phyloP scores from a whole-genome alignment of 495 filamentous ascomycete genomes.

The Chaetomium cochliodes region DNA sequence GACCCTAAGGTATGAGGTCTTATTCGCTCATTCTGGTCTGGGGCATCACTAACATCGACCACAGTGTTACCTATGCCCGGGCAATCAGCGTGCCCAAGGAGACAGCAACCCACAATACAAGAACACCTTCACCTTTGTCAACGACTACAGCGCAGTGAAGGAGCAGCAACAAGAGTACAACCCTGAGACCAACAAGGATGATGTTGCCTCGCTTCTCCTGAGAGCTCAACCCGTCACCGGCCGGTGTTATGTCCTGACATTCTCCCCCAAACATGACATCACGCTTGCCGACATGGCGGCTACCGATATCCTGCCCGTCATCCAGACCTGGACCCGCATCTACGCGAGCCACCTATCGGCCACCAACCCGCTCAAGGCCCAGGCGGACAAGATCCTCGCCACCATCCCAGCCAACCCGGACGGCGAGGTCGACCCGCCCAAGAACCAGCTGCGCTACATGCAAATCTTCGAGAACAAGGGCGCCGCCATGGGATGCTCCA shows the following conservation, averaged over 20 bases:
- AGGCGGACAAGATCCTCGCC: conserved; percentile 35
- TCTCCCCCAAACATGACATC: conserved; percentile 83
- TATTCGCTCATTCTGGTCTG: neutral
- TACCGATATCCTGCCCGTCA: conserved; percentile 66
- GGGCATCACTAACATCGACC: conserved; percentile 14
- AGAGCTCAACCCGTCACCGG: conserved; percentile 83
- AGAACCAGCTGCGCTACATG: conserved; percentile 86
- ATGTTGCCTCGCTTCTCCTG: conserved; percentile 74
- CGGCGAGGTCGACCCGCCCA: conserved; percentile 52
- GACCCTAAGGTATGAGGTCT: conserved; percentile 62
- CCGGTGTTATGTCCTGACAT: conserved; percentile 96
- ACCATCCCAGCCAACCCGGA: conserved; percentile 43
- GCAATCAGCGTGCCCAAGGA: conserved; percentile 88
- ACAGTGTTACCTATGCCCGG: conserved; percentile 92
- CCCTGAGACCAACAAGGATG: conserved; percentile 40
- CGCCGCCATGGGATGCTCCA: conserved; percentile 96
- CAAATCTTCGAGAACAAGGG: conserved; percentile 99
- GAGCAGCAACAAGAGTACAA: conserved; percentile 70
- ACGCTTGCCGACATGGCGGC: conserved; percentile 84
- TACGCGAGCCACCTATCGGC: conserved; percentile 79
- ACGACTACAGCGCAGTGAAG: conserved; percentile 96
- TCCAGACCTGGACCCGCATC: conserved; percentile 83
- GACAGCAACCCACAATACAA: conserved; percentile 84
- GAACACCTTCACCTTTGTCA: conserved; percentile 90
- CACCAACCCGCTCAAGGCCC: conserved; percentile 59